phyloP scores from a whole-genome alignment of 768 basidiomycete species.

The Serendipita sp. region DNA sequence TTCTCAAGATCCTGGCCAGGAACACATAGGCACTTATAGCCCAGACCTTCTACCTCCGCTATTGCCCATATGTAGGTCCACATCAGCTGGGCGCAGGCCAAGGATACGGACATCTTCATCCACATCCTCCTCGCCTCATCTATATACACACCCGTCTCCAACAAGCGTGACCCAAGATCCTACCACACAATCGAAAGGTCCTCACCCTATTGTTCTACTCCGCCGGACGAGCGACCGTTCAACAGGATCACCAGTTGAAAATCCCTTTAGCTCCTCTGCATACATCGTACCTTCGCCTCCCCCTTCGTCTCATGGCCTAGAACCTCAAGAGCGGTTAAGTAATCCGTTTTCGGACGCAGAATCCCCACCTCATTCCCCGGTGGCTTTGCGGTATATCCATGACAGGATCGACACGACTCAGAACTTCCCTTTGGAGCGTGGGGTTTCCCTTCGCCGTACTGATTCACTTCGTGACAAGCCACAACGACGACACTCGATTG shows the following conservation, averaged over 20 bases:
- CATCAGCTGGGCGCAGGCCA: background rate
- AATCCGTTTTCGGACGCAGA: slow-evolving; percentile 1
- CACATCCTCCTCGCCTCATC: background rate
- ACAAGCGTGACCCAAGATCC: background rate
- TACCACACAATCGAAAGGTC: background rate
- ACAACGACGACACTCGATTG: background rate
- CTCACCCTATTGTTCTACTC: background rate
- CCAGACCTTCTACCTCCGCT: background rate
- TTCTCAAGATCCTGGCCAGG: background rate
- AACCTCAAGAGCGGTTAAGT: background rate
- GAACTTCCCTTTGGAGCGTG: background rate
- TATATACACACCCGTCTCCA: background rate
- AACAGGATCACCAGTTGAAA: background rate
- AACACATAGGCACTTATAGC: background rate
- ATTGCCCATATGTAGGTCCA: background rate
- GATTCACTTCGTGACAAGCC: background rate
- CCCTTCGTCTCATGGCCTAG: background rate
- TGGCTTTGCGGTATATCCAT: background rate
- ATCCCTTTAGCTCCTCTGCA: background rate
- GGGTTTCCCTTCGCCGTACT: background rate
- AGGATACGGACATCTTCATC: background rate
- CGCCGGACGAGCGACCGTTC: background rate
- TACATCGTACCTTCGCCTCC: background rate
- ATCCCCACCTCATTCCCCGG: background rate
- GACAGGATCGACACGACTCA: background rate